Evolutionary conservation across 306 rosid species (phyloP).

Genomic region (Fragaria ananassa): DNA sequence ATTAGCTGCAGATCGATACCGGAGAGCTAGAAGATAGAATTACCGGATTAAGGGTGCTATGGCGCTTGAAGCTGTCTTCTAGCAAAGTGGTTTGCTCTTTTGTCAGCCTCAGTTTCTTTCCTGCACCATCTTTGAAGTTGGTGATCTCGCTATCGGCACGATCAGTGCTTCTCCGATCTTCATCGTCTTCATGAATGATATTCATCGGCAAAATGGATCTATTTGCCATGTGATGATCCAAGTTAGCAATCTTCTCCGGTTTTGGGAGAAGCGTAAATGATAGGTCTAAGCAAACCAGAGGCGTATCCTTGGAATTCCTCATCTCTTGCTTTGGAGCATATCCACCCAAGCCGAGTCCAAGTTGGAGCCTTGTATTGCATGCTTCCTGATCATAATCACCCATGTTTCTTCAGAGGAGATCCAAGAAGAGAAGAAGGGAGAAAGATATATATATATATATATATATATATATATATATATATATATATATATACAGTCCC

Average conservation of each 20-base stretch:
- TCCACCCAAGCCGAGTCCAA: slow-evolving; percentile 56
- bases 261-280: slow-evolving; percentile 40
- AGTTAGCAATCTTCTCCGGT: slow-evolving; percentile 24
- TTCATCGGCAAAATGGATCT: slow-evolving; percentile 20
- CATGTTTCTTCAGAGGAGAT: slow-evolving; percentile 35
- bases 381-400: slow-evolving; percentile 25
- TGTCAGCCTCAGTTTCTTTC: slow-evolving; percentile 72
- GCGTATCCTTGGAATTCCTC: slow-evolving; percentile 15
- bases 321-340: slow-evolving; percentile 25
- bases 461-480: too few relatives aligned
- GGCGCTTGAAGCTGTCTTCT: slow-evolving; percentile 67
- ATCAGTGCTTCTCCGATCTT: slow-evolving; percentile 14
- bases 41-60: slow-evolving; percentile 64
- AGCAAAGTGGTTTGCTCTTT: slow-evolving; percentile 64
- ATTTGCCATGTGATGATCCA: slow-evolving; percentile 9
- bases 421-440: neutral
- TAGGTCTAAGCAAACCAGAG: slow-evolving; percentile 30
- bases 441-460: too few relatives aligned
- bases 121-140: slow-evolving; percentile 15
- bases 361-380: slow-evolving; percentile 41
- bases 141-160: neutral
- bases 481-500: too few relatives aligned
- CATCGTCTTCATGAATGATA: neutral
- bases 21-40: neutral
- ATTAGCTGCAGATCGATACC: neutral